Evolutionary conservation across 1,284 basidiomycete genomes (phyloP).

Genomic region (Ceratorhiza oryzae-sativae): DNA sequence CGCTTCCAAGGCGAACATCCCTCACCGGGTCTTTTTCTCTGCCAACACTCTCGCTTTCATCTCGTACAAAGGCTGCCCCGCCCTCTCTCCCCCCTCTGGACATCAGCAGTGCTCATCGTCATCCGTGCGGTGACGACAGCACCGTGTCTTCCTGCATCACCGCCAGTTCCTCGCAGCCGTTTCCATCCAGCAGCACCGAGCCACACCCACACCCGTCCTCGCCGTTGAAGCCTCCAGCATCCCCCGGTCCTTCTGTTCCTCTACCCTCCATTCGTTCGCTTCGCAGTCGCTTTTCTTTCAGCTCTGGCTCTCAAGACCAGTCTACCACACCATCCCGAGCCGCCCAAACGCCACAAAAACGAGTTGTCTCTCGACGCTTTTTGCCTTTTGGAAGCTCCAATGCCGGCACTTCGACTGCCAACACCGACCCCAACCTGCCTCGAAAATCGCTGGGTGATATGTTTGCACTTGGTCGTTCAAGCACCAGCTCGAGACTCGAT

Average conservation of each 20-base stretch:
- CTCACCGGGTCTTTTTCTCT: slow-evolving; percentile 31
- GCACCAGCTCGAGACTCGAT: slow-evolving; percentile 21
- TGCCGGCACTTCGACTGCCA: not conserved
- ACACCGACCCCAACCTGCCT: slow-evolving; percentile 1
- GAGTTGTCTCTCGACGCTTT: slow-evolving; percentile 28
- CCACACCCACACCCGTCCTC: not conserved
- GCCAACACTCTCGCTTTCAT: slow-evolving; percentile 24
- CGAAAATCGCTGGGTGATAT: slow-evolving; percentile 33
- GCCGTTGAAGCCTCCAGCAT: slow-evolving; percentile 17
- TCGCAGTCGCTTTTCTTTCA: slow-evolving; percentile 30
- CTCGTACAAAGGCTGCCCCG: slow-evolving; percentile 16
- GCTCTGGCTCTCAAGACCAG: slow-evolving; percentile 1
- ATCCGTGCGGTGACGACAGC: not conserved
- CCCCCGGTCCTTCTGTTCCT: slow-evolving; percentile 28
- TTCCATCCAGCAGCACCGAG: not conserved
- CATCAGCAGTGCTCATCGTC: not conserved
- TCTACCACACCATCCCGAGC: not conserved
- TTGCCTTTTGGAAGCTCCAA: slow-evolving; percentile 30
- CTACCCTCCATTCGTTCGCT: slow-evolving; percentile 37
- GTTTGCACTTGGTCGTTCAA: slow-evolving; percentile 15
- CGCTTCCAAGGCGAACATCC: slow-evolving; percentile 13
- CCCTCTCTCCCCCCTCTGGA: slow-evolving; percentile 22
- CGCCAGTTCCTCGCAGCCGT: not conserved
- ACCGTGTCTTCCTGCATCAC: slow-evolving; percentile 11
- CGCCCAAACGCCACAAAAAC: slow-evolving; percentile 7